These are phyloP conservation scores for Podaxis sp. DNA, from an alignment of 768 basidiomycete genomes.

Conservation along the genomic window DNA sequence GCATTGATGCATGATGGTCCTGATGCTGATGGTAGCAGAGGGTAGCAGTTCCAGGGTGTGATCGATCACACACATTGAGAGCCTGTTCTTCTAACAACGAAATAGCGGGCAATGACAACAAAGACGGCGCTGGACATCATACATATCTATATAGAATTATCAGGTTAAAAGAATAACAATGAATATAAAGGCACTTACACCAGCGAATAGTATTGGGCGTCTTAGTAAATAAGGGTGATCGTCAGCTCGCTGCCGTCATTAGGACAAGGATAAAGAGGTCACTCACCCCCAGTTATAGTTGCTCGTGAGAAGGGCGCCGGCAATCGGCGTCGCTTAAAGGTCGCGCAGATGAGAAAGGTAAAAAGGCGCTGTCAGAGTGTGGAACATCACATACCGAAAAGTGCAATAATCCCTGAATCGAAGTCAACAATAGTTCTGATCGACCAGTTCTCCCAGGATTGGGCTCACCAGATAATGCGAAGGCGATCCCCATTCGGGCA, in stretches of 20 bases:
- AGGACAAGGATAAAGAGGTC: neutral
- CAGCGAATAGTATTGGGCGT: constrained; percentile 38
- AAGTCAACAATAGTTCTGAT: neutral
- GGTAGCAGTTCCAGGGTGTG: neutral
- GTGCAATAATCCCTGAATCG: constrained; percentile 27
- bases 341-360: neutral
- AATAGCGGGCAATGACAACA: neutral
- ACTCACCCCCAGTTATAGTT: constrained; percentile 36
- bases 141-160: neutral
- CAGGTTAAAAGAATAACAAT: neutral
- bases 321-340: constrained; percentile 42
- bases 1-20: neutral
- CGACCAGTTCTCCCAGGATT: neutral
- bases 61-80: constrained; percentile 3
- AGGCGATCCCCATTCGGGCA: constrained; percentile 49
- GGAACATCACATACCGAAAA: constrained; percentile 31
- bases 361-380: neutral
- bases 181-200: constrained; percentile 21
- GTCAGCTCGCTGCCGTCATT: neutral
- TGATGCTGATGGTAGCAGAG: neutral
- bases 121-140: neutral
- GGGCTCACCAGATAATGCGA: constrained; percentile 41
- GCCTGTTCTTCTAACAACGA: constrained; percentile 5
- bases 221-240: constrained; percentile 16
- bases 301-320: constrained; percentile 47